phyloP scores from a whole-genome alignment of 768 basidiomycete genomes.

The Rossbeevera mucosa region DNA sequence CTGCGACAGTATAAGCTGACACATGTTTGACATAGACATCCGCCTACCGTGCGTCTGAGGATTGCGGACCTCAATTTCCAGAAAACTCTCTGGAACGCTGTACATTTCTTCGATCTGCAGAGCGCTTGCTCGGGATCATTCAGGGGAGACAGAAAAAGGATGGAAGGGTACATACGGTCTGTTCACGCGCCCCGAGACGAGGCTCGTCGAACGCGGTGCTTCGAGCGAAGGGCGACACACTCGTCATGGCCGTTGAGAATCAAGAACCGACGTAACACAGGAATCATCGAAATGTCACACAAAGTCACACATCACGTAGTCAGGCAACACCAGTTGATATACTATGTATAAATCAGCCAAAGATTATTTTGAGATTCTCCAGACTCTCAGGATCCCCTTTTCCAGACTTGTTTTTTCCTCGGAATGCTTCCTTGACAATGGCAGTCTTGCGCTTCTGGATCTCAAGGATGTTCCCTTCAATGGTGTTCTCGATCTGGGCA shows the following conservation, averaged over 20 bases:
- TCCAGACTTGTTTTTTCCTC: slow-evolving; percentile 43
- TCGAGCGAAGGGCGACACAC: slow-evolving; percentile 59
- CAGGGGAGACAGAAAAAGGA: slow-evolving; percentile 12
- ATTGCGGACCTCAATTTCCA: slow-evolving; percentile 96
- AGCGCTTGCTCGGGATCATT: slow-evolving; percentile 33
- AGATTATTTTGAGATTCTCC: slow-evolving; percentile 61
- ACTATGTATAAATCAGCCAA: slow-evolving; percentile 4
- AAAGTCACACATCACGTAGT: slow-evolving; percentile 14
- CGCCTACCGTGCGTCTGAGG: slow-evolving; percentile 88
- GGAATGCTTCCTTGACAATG: slow-evolving; percentile 81
- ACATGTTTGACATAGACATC: neutral
- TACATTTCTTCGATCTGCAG: slow-evolving; percentile 96
- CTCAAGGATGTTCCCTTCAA: slow-evolving; percentile 72
- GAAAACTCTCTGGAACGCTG: slow-evolving; percentile 91
- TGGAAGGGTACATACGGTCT: slow-evolving; percentile 42
- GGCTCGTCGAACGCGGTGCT: slow-evolving; percentile 54
- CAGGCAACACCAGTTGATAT: neutral
- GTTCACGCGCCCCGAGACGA: slow-evolving; percentile 46
- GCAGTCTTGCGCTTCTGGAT: slow-evolving; percentile 87
- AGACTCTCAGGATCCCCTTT: slow-evolving; percentile 65
- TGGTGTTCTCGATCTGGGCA: slow-evolving; percentile 61
- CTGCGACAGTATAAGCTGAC: slow-evolving; percentile 26
- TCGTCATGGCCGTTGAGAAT: slow-evolving; percentile 28
- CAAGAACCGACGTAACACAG: slow-evolving; percentile 19
- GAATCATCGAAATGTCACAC: slow-evolving; percentile 14